phyloP scores from a whole-genome alignment of 2,329 filamentous ascomycete species.

The Nemania abortiva region DNA sequence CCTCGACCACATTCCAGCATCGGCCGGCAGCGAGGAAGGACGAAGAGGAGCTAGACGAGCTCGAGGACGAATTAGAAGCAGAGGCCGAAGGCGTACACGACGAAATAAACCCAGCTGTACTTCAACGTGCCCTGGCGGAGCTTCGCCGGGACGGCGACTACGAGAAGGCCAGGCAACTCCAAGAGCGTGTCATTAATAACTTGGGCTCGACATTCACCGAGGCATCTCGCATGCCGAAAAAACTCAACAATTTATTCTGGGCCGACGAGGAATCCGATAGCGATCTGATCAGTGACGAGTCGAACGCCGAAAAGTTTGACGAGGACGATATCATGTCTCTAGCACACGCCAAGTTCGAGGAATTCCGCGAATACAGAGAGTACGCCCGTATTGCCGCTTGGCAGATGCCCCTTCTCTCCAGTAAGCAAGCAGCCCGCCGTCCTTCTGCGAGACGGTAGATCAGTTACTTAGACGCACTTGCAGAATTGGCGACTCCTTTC shows the following conservation, averaged over 20 bases:
- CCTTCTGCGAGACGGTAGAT: background rate
- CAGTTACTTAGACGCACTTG: constrained; percentile 20
- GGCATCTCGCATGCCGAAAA: constrained; percentile 13
- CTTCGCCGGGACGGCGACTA: constrained; percentile 13
- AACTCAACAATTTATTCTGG: constrained; percentile 43
- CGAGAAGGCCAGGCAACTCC: constrained; percentile 23
- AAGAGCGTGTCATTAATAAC: constrained; percentile 34
- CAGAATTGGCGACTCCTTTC: constrained; percentile 88
- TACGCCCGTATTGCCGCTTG: constrained; percentile 90
- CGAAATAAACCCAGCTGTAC: constrained; percentile 25
- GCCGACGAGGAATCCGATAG: constrained; percentile 47
- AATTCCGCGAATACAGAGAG: constrained; percentile 88
- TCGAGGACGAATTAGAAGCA: constrained; percentile 36
- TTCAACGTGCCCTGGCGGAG: background rate
- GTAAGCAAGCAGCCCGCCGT: constrained; percentile 71
- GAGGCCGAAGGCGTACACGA: constrained; percentile 7
- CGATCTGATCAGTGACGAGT: constrained; percentile 46
- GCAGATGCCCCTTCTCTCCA: constrained; percentile 92
- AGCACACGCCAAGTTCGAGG: constrained; percentile 87
- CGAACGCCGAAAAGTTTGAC: constrained; percentile 68
- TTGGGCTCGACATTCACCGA: constrained; percentile 14
- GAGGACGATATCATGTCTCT: constrained; percentile 87
- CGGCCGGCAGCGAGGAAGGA: constrained; percentile 41
- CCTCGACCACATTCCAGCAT: constrained; percentile 45
- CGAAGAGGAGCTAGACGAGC: constrained; percentile 40